A percentile compares a stretch with the other conserved stretches of the same genome.
Evolutionary conservation across 495 filamentous ascomycete species (phyloP).

Genomic region (Xylaria castorea): DNA sequence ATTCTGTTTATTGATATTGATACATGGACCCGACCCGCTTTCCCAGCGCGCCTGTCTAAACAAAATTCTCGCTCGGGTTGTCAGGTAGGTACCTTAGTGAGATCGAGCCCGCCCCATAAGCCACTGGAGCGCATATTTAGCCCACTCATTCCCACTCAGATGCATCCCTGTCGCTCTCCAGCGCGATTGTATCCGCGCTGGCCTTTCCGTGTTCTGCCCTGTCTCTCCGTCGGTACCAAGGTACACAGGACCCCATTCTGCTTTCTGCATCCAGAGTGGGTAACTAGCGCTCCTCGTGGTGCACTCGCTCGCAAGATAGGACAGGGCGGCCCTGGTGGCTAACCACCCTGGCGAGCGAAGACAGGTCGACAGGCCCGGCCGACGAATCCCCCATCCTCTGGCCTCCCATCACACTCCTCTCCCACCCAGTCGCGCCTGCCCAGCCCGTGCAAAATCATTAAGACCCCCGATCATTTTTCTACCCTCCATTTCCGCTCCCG

Average conservation of each 20-base stretch:
- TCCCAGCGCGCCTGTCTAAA: background rate
- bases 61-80: constrained; percentile 22
- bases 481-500: constrained; percentile 33
- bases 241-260: constrained; percentile 13
- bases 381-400: constrained; percentile 24
- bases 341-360: constrained; percentile 21
- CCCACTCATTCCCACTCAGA: constrained; percentile 7
- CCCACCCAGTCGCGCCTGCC: constrained; percentile 26
- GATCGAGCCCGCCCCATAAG: constrained; percentile 18
- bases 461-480: constrained; percentile 41
- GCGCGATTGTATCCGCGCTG: constrained; percentile 24
- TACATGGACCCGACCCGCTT: constrained; percentile 14
- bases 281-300: constrained; percentile 17
- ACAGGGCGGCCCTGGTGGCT: constrained; percentile 14
- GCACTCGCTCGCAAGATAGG: constrained; percentile 6
- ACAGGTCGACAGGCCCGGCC: constrained; percentile 9
- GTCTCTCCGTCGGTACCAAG: constrained; percentile 5
- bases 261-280: constrained; percentile 11
- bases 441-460: constrained; percentile 45
- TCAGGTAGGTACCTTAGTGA: constrained; percentile 8
- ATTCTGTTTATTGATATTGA: background rate
- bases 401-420: constrained; percentile 21
- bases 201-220: constrained; percentile 24
- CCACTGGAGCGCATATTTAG: constrained; percentile 25
- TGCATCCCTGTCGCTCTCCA: constrained; percentile 1